Conservation (phyloP, 805 yeast genomes). For the Brettanomyces sp. region DNA sequence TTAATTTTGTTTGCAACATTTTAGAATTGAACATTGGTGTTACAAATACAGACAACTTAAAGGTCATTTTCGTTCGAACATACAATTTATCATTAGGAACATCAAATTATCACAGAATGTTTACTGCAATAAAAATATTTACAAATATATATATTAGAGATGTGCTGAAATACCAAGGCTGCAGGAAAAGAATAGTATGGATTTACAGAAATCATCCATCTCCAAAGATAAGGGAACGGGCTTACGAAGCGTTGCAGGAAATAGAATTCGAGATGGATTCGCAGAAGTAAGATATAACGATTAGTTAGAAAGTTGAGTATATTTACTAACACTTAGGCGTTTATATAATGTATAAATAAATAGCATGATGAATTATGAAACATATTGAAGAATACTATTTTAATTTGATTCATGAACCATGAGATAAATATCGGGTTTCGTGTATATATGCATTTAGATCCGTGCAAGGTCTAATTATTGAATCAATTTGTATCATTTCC, state of each 20-base stretch:
- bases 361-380: constrained; percentile 1
- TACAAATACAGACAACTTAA: constrained; percentile 23
- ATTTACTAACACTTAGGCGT: neutral
- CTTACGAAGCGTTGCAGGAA: constrained; percentile 15
- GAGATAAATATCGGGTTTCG: neutral
- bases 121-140: constrained; percentile 34
- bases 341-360: neutral
- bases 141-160: constrained; percentile 25
- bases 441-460: neutral
- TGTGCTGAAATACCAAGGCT: constrained; percentile 7
- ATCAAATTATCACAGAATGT: constrained; percentile 28
- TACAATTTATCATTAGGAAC: constrained; percentile 51
- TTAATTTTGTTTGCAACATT: constrained; percentile 26
- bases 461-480: neutral
- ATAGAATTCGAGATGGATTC: constrained; percentile 6
- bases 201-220: constrained; percentile 17
- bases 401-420: constrained; percentile 2
- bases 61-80: constrained; percentile 34
- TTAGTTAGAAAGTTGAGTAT: neutral
- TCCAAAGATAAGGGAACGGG: constrained; percentile 9
- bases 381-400: neutral
- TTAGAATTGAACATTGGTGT: constrained; percentile 29
- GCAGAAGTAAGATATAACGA: neutral
- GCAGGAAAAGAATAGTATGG: constrained; percentile 16
- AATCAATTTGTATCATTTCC: constrained; percentile 8